Percentiles rank a stretch among this genome's conserved stretches.
Evolutionary conservation across 2,329 filamentous ascomycete genomes (phyloP).

Genomic region (Cryphonectria radicalis): DNA sequence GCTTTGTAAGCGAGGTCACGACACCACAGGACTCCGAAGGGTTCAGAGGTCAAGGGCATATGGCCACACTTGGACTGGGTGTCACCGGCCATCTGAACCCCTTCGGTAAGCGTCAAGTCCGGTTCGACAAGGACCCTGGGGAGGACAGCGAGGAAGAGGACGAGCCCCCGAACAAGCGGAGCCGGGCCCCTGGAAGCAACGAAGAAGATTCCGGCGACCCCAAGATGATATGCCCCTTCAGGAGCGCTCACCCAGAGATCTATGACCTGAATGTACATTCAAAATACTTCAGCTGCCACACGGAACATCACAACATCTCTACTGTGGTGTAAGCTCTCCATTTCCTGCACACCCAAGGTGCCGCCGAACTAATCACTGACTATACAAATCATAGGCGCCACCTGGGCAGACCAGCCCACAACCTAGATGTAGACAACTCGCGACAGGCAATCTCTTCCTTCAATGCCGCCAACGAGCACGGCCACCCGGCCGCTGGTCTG

Average conservation of each 20-base stretch:
- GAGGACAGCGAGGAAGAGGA: slow-evolving; percentile 25
- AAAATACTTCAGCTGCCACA: slow-evolving; percentile 40
- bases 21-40: slow-evolving; percentile 23
- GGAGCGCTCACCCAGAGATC: slow-evolving; percentile 30
- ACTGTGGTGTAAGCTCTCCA: slow-evolving; percentile 39
- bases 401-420: slow-evolving; percentile 38
- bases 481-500: slow-evolving; percentile 37
- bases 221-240: slow-evolving; percentile 34
- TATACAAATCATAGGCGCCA: slow-evolving; percentile 35
- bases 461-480: slow-evolving; percentile 32
- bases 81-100: slow-evolving; percentile 12
- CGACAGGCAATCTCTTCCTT: slow-evolving; percentile 38
- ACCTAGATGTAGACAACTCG: slow-evolving; percentile 34
- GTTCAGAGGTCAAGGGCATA: slow-evolving; percentile 2
- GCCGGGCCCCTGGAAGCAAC: slow-evolving; percentile 25
- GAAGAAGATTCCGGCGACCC: slow-evolving; percentile 35
- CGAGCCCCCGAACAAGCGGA: slow-evolving; percentile 31
- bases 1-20: slow-evolving; percentile 6
- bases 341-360: not conserved
- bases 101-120: slow-evolving; percentile 21
- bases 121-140: slow-evolving; percentile 14
- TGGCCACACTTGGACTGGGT: slow-evolving; percentile 7
- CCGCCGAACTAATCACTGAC: not conserved
- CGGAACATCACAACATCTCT: slow-evolving; percentile 40
- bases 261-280: slow-evolving; percentile 34